These are phyloP conservation scores for Stagonosporopsis vannaccii DNA, from an alignment of 2,329 filamentous ascomycete species.

Conservation along the genomic window DNA sequence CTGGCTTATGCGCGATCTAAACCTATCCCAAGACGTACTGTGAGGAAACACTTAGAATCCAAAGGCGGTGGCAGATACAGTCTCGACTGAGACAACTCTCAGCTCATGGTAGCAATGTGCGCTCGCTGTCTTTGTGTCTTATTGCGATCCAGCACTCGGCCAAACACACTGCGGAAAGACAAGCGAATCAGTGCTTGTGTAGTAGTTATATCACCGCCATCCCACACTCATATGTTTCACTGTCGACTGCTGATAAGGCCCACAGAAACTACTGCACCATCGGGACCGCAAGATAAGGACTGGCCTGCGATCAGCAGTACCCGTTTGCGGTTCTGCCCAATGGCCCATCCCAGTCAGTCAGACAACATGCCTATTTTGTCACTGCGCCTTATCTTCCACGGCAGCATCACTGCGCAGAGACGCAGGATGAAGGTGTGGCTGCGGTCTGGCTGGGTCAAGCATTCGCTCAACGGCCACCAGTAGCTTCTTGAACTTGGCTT, in stretches of 20 bases:
- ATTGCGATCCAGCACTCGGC: background rate
- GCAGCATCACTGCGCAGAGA: background rate
- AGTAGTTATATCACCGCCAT: slow-evolving; percentile 6
- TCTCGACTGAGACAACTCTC: background rate
- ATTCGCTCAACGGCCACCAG: slow-evolving; percentile 4
- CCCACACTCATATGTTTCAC: slow-evolving; percentile 10
- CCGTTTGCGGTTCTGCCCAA: slow-evolving; percentile 14
- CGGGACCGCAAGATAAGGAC: slow-evolving; percentile 14
- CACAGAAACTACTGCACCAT: slow-evolving; percentile 19
- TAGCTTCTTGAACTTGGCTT: background rate
- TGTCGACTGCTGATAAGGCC: slow-evolving; percentile 17
- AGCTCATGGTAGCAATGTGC: background rate
- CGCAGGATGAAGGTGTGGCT: slow-evolving; percentile 2
- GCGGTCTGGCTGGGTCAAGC: slow-evolving; percentile 7
- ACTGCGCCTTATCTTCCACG: slow-evolving; percentile 1
- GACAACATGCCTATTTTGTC: slow-evolving; percentile 2
- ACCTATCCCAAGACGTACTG: background rate
- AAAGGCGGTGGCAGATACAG: background rate
- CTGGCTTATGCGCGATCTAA: slow-evolving; percentile 1
- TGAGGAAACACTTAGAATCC: background rate
- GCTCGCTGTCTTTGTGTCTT: background rate
- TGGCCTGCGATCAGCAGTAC: background rate
- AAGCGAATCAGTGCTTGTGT: slow-evolving; percentile 3
- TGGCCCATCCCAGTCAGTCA: background rate
- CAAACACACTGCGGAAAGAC: slow-evolving; percentile 1